Evolutionary conservation across 2,329 filamentous ascomycete species (phyloP), one percentile per base, ranked within the genome.

Genomic region (Thielaviopsis euricoi): DNA sequence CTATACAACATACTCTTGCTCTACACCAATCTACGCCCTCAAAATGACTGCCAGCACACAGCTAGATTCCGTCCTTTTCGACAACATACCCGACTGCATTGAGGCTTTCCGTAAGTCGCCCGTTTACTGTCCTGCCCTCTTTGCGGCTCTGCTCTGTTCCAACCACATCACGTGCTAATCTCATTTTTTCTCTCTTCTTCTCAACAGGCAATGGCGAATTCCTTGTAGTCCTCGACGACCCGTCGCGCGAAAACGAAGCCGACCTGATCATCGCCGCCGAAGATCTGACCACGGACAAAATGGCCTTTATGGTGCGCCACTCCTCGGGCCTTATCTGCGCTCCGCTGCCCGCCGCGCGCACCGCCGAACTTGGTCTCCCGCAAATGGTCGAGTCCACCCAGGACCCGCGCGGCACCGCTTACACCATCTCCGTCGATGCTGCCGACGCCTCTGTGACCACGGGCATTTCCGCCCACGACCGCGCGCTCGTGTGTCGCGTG

Each of bases 251-350:
- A 72, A 98, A 98, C 71, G 93, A 98, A 78, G 93, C 90, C 71
- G 93, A 98, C 74, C 81, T 98, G 53, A 96, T 97, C 71, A 94
- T 97, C 67, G 88, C 93, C 64, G 91, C 89, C 62, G 76, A 89
- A 64, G 79, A 86, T 66, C 74, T 96, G 63, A 95, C 91, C 9
- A 78, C 89, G 23, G 80, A 87, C 63, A 91, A 97, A 73, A 94
- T 95, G 83, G 88, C 89, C 66, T 98, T 96, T 76, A 85, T 98
- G 79, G 81, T 98, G 70, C 88, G 89, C 66, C 82, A 95, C 76
- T 86, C 87, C 46, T 89, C 88, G 3, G 93, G 93, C 68, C 82
- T 91, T 67, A 85, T 98, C 73, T 97, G 93, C 81, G 87, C 86
- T 0, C 91, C 93, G 17, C 77, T 97, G 61, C 76, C 81, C 55